phyloP scores from a whole-genome alignment of 768 basidiomycete genomes.

The Lepiota brunneoincarnata region DNA sequence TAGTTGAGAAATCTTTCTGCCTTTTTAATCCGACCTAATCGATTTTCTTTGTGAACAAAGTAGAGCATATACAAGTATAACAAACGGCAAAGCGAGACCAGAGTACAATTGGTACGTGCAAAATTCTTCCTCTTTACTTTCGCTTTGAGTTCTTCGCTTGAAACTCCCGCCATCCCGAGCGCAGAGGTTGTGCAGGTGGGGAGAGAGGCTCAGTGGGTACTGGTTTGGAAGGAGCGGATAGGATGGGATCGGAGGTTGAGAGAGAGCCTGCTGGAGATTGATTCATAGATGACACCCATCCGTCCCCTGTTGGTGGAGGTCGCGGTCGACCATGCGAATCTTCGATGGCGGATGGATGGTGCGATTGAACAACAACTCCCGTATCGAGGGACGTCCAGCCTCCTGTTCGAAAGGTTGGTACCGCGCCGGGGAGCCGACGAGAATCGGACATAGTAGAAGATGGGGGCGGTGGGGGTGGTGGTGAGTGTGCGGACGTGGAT shows the following conservation, averaged over 20 bases:
- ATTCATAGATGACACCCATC: slow-evolving; percentile 13
- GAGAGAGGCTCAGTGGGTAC: slow-evolving; percentile 12
- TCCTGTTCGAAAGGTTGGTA: slow-evolving; percentile 54
- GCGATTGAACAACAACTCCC: slow-evolving; percentile 28
- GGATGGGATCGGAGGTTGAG: not conserved
- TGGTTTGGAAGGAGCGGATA: not conserved
- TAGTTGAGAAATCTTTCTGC: slow-evolving; percentile 3
- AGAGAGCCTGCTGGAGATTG: not conserved
- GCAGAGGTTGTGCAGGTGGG: slow-evolving; percentile 27
- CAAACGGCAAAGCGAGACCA: not conserved
- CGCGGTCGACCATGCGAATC: slow-evolving; percentile 20
- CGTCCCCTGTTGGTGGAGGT: slow-evolving; percentile 21
- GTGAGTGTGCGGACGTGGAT: no score
- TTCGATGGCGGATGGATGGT: slow-evolving; percentile 19
- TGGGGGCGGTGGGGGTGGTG: slow-evolving; percentile 16
- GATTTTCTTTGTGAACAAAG: not conserved
- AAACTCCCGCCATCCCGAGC: slow-evolving; percentile 60
- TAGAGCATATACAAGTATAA: not conserved
- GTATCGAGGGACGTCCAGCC: slow-evolving; percentile 71
- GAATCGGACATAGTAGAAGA: not conserved
- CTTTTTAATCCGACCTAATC: slow-evolving; percentile 9
- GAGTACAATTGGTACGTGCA: no score
- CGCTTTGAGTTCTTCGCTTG: slow-evolving; percentile 36
- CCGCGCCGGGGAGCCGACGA: slow-evolving; percentile 17
- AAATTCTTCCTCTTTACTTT: slow-evolving; percentile 13